Conservation (phyloP, 495 filamentous ascomycete genomes). For the Xanthoparmelia taractica region DNA sequence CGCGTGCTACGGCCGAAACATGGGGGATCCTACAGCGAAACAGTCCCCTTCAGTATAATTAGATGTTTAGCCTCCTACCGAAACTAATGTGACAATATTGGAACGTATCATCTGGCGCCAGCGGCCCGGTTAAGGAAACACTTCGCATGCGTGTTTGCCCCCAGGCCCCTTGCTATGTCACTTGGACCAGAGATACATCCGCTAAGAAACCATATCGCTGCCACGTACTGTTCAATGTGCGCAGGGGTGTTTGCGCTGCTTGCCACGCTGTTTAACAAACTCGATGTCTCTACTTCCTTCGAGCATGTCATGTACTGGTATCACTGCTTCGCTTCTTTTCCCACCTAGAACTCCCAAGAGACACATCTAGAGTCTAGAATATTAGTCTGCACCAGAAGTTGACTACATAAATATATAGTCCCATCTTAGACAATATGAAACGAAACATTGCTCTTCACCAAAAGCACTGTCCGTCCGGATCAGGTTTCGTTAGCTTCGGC, state of each 20-base stretch:
- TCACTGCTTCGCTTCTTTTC: neutral
- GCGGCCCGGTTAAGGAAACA: too few relatives aligned
- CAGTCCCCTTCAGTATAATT: neutral
- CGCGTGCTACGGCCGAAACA: conserved; percentile 7
- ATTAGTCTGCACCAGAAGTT: neutral
- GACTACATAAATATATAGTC: neutral
- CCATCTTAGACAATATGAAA: neutral
- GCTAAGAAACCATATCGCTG: neutral
- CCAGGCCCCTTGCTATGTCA: neutral
- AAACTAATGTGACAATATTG: neutral
- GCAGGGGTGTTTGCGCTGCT: neutral
- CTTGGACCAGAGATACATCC: neutral
- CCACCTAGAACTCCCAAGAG: neutral
- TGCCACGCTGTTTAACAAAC: neutral
- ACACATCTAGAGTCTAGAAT: neutral
- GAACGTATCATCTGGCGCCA: neutral
- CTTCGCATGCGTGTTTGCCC: neutral
- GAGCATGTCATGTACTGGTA: neutral
- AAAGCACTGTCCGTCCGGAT: neutral
- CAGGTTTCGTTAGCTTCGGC: neutral
- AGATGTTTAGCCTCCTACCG: neutral
- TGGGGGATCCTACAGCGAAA: neutral
- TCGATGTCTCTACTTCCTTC: neutral
- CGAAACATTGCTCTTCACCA: neutral
- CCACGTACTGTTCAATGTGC: neutral